Evolutionary conservation across 495 filamentous ascomycete species (phyloP).

Genomic region (Aspergillus sparsus): DNA sequence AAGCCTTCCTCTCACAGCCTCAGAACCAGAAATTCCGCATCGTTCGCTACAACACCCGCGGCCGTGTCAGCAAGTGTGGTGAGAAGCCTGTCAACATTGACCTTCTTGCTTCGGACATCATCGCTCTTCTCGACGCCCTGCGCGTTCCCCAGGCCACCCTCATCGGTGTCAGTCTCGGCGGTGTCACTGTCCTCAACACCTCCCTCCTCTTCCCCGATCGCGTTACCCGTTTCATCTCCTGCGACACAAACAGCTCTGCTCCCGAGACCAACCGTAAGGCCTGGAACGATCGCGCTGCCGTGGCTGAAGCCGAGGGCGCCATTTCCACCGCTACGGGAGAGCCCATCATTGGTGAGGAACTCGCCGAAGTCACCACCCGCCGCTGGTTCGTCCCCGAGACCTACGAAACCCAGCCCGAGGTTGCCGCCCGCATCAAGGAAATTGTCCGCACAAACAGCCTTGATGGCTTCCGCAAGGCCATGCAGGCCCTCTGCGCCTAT

Average conservation of each 20-base stretch:
- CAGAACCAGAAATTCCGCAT: slow-evolving; percentile 66
- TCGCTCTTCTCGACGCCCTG: slow-evolving; percentile 57
- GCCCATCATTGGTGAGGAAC: slow-evolving; percentile 52
- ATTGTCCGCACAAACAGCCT: slow-evolving; percentile 66
- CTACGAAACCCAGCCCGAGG: slow-evolving; percentile 55
- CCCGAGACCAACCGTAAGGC: slow-evolving; percentile 69
- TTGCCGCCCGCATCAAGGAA: slow-evolving; percentile 51
- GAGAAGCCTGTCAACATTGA: slow-evolving; percentile 59
- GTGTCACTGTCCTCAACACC: slow-evolving; percentile 70
- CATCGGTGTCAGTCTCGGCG: slow-evolving; percentile 76
- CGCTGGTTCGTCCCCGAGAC: slow-evolving; percentile 72
- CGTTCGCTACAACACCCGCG: slow-evolving; percentile 70
- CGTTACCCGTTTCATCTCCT: slow-evolving; percentile 64
- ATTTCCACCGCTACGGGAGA: slow-evolving; percentile 47
- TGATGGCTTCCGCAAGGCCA: slow-evolving; percentile 66
- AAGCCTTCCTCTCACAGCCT: slow-evolving; percentile 56
- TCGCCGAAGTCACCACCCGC: slow-evolving; percentile 67
- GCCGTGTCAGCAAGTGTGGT: slow-evolving; percentile 49
- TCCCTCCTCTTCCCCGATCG: slow-evolving; percentile 63
- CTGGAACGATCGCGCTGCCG: slow-evolving; percentile 72
- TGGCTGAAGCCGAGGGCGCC: slow-evolving; percentile 61
- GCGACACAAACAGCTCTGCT: slow-evolving; percentile 72
- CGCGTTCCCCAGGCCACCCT: slow-evolving; percentile 62
- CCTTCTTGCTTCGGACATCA: slow-evolving; percentile 65
- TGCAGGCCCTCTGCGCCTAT: slow-evolving; percentile 75